Evolutionary conservation across 75 land plant species (phyloP), one percentile per base, ranked within the genome.

Genomic region (Cunninghamia lanceolata): DNA sequence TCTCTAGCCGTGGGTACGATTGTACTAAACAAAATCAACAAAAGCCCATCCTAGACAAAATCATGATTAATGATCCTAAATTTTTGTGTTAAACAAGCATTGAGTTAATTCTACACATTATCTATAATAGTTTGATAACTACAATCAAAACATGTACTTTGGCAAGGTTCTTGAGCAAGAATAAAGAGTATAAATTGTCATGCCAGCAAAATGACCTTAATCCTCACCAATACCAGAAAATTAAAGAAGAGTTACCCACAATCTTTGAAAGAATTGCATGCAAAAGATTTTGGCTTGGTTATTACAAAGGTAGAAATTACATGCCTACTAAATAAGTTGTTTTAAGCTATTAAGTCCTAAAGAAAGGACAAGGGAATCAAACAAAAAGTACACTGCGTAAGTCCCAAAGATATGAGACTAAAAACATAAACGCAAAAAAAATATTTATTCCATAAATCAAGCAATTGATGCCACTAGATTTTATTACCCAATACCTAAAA

Each of bases 311-410:
- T 30, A 70, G 30, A 70, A 70, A 70, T 70, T 70, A 70, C 74
- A 70, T 70, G 35, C 75, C 75, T 13, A 11, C 35, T 71, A 71
- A 32, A 71, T 71, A 32, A 71, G 75, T 71, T 71, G 75, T 35
- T 71, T 71, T 71, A 71, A 71, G 75, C 35, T 71, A 71, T 71
- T 71, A 71, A 71, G 32, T 71, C 75, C 75, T 71, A 35, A 71
- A 71, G 75, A 71, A 71, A 34, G 52, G 11, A 50, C 6, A 0
- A 50, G 52, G 52, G 75, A 71, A 71, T 30, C 75, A 71, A 71
- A 71, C 75, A 71, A 71, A 71, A 71, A 30, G 34, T 71, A 71
- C 73, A 70, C 36, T 71, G 35, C 75, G 35, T 71, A 71, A 32
- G 75, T 71, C 34, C 32, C 75, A 71, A 71, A 34, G 35, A 30